phyloP scores from a whole-genome alignment of 1,139 yeast species.

The Yamadazyma pseudoaaseri region DNA sequence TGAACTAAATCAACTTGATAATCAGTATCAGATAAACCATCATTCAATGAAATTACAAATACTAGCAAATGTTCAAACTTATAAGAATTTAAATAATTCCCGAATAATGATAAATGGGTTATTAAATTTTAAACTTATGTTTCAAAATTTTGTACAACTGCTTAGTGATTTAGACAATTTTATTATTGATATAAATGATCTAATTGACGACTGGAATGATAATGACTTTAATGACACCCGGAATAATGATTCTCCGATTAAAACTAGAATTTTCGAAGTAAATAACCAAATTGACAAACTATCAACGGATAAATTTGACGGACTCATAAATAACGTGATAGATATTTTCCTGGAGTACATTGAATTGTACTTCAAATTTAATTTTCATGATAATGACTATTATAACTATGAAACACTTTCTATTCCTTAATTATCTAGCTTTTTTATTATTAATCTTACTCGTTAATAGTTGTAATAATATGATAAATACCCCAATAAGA shows the following conservation, averaged over 20 bases:
- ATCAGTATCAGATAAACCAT: slow-evolving; percentile 5
- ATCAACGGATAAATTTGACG: slow-evolving; percentile 9
- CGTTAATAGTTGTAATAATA: slow-evolving; percentile 11
- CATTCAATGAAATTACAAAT: slow-evolving; percentile 14
- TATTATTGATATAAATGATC: slow-evolving; percentile 14
- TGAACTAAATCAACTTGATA: slow-evolving; percentile 5
- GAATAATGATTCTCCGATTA: background rate
- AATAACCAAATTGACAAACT: slow-evolving; percentile 10
- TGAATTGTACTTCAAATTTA: slow-evolving; percentile 3
- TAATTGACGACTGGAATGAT: slow-evolving; percentile 12
- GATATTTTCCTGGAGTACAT: slow-evolving; percentile 12
- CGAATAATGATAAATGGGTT: slow-evolving; percentile 15
- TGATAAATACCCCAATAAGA: slow-evolving; percentile 13
- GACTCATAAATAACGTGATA: slow-evolving; percentile 7
- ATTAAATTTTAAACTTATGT: slow-evolving; percentile 8
- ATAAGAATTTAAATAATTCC: slow-evolving; percentile 13
- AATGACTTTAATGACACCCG: slow-evolving; percentile 2
- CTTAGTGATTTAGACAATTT: slow-evolving; percentile 11
- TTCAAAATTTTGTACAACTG: slow-evolving; percentile 11
- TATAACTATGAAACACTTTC: slow-evolving; percentile 15
- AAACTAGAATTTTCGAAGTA: slow-evolving; percentile 8
- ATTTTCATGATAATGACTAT: slow-evolving; percentile 6
- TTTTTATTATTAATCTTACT: slow-evolving; percentile 3
- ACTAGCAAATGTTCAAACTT: slow-evolving; percentile 13
- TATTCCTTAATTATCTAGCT: slow-evolving; percentile 9